Evolutionary conservation across 2,329 filamentous ascomycete species (phyloP).

Genomic region (Epichloe scottii): DNA sequence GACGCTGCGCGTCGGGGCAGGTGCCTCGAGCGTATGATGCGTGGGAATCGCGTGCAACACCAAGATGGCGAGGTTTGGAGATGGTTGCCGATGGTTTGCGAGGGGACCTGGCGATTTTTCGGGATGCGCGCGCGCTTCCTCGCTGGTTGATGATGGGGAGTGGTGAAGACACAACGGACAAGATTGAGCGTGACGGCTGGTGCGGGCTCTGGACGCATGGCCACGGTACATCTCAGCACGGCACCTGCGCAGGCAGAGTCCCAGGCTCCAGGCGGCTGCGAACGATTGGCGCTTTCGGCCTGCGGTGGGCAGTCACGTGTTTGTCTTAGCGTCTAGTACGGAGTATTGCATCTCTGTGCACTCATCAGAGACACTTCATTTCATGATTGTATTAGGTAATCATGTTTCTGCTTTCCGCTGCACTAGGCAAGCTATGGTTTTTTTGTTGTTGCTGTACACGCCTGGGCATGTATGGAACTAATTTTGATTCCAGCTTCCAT

Average conservation of each 20-base stretch:
- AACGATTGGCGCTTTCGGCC: conserved; percentile 8
- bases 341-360: too few relatives aligned
- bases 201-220: conserved; percentile 25
- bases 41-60: conserved; percentile 42
- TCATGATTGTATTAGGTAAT: neutral
- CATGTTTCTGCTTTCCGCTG: neutral
- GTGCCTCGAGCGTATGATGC: conserved; percentile 29
- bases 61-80: conserved; percentile 38
- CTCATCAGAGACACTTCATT: neutral
- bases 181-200: conserved; percentile 37
- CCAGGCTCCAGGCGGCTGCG: conserved; percentile 13
- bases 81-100: conserved; percentile 47
- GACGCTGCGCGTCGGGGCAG: conserved; percentile 28
- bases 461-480: neutral
- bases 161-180: conserved; percentile 40
- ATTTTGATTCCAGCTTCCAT: neutral
- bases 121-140: conserved; percentile 41
- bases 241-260: conserved; percentile 17
- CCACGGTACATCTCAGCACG: conserved; percentile 34
- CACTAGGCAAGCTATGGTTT: neutral
- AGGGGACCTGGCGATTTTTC: conserved; percentile 49
- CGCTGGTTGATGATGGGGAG: conserved; percentile 37
- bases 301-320: neutral
- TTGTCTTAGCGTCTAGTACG: neutral
- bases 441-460: neutral